Evolutionary conservation across 106 monocot species (phyloP).

Genomic region (Allium sativum): DNA sequence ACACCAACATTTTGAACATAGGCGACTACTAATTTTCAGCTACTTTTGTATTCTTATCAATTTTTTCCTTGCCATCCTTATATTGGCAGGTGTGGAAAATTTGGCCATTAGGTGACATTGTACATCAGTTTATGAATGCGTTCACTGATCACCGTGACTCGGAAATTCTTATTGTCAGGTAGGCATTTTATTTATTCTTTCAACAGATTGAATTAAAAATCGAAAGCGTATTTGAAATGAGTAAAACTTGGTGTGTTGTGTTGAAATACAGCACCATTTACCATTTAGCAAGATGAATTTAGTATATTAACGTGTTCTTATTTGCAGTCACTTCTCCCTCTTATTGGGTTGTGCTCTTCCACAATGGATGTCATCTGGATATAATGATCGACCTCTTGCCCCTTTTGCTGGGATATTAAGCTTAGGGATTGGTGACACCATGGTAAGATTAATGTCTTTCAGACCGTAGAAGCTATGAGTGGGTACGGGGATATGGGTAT

Average conservation of each 20-base stretch:
- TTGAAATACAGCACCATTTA: conserved; percentile 5
- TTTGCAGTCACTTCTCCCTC: conserved; percentile 90
- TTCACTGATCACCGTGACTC: conserved; percentile 99
- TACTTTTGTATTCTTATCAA: neutral
- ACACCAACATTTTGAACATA: neutral
- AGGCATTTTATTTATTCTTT: neutral
- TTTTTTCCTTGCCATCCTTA: neutral
- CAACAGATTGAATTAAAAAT: neutral
- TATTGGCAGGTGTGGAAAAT: conserved; percentile 70
- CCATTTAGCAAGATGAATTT: no score
- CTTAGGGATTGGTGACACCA: conserved; percentile 97
- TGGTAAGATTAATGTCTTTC: conserved; percentile 37
- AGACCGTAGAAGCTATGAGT: no score
- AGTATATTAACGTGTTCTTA: neutral
- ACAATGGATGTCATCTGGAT: conserved; percentile 80
- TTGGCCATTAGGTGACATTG: conserved; percentile 66
- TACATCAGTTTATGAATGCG: conserved; percentile 97
- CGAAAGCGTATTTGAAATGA: no score
- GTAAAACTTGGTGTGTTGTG: no score
- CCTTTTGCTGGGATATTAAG: conserved; percentile 98
- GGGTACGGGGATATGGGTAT: no score
- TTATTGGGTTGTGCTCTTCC: conserved; percentile 97
- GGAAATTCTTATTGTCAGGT: conserved; percentile 90
- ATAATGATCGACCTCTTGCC: conserved; percentile 83
- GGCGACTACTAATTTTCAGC: neutral